Percentiles rank a stretch among this genome's conserved stretches.
These are phyloP conservation scores for Colletotrichum noveboracense DNA, from an alignment of 2,329 filamentous ascomycete species.

Conservation along the genomic window DNA sequence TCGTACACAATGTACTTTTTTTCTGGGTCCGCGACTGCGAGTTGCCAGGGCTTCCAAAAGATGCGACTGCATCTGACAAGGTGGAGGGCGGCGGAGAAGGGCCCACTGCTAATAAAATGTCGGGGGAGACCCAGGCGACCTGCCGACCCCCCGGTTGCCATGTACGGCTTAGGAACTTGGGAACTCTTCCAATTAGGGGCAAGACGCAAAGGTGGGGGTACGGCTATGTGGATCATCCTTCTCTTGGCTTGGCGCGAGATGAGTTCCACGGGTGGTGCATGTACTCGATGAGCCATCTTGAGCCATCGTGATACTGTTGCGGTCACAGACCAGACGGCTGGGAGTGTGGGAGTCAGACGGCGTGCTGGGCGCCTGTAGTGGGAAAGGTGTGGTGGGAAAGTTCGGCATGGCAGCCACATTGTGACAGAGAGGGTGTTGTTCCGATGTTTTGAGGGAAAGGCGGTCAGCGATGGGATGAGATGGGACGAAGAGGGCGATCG, in stretches of 20 bases:
- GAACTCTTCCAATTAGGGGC: neutral
- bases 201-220: slow-evolving; percentile 2
- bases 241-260: neutral
- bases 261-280: neutral
- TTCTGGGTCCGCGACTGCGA: neutral
- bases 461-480: slow-evolving; percentile 2
- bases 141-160: neutral
- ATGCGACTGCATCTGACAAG: neutral
- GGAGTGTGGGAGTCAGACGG: neutral
- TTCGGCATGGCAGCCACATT: neutral
- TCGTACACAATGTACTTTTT: neutral
- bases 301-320: neutral
- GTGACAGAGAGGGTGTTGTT: neutral
- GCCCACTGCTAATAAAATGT: slow-evolving; percentile 2
- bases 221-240: slow-evolving; percentile 12
- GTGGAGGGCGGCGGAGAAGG: neutral
- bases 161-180: neutral
- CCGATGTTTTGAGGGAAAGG: slow-evolving; percentile 1
- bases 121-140: neutral
- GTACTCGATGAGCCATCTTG: neutral
- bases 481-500: neutral
- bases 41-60: neutral
- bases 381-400: neutral
- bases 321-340: neutral
- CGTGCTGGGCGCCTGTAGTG: neutral